These are phyloP conservation scores for Lecanoromycetidae sp. DNA, from an alignment of 2,329 filamentous ascomycete genomes.

Conservation along the genomic window DNA sequence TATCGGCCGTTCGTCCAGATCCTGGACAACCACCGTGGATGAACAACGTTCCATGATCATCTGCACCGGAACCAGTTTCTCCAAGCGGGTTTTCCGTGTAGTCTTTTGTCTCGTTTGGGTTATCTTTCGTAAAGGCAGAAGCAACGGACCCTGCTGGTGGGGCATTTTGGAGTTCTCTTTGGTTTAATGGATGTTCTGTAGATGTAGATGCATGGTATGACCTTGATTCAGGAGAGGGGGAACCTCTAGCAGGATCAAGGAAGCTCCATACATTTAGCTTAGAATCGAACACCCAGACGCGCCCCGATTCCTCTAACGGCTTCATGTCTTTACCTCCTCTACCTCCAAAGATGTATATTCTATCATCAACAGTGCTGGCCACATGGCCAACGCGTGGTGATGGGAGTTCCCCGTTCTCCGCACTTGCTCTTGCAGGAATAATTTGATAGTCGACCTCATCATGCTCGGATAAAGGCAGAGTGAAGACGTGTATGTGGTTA, in stretches of 20 bases:
- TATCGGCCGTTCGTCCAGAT: conserved; percentile 51
- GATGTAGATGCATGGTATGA: conserved; percentile 57
- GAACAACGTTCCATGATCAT: conserved; percentile 57
- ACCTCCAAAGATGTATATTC: conserved; percentile 72
- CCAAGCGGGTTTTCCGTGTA: conserved; percentile 9
- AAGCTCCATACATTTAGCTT: conserved; percentile 51
- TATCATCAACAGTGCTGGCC: conserved; percentile 52
- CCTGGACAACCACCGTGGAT: conserved; percentile 65
- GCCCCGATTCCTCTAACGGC: conserved; percentile 60
- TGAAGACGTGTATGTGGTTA: conserved; percentile 57
- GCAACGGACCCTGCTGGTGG: not conserved
- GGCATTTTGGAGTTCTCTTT: not conserved
- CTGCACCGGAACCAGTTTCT: conserved; percentile 32
- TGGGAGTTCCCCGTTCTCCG: conserved; percentile 38
- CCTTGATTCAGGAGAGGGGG: conserved; percentile 48
- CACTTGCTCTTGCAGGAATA: conserved; percentile 35
- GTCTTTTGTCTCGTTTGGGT: not conserved
- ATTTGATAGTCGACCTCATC: conserved; percentile 48
- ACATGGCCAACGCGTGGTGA: conserved; percentile 61
- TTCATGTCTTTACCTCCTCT: conserved; percentile 57
- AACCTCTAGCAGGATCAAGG: conserved; percentile 43
- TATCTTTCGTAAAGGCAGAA: not conserved
- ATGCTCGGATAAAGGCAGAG: conserved; percentile 46
- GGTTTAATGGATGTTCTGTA: conserved; percentile 42
- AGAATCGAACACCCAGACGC: conserved; percentile 66